phyloP scores from a whole-genome alignment of 345 rosid species.

The Moricandia moricandioides region DNA sequence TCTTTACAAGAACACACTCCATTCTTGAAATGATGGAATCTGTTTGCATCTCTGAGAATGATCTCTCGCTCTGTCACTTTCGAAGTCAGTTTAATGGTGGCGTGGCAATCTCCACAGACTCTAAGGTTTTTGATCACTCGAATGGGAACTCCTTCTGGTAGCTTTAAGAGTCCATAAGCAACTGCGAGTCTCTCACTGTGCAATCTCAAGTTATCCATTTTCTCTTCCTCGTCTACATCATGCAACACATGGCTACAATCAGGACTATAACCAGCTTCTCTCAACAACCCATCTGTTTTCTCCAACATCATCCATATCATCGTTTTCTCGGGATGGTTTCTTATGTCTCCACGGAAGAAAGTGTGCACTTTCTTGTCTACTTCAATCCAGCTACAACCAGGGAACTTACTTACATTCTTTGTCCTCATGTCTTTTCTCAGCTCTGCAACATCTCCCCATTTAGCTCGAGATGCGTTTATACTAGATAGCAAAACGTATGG shows the following conservation, averaged over 20 bases:
- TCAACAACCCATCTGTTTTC: conserved; percentile 51
- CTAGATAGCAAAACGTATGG: conserved; percentile 66
- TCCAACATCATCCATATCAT: conserved; percentile 53
- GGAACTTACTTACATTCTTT: conserved; percentile 55
- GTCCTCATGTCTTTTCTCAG: conserved; percentile 55
- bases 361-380: conserved; percentile 59
- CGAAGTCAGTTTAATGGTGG: conserved; percentile 71
- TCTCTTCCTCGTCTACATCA: conserved; percentile 87
- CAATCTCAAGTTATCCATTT: conserved; percentile 51
- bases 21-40: conserved; percentile 75
- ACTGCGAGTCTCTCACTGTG: conserved; percentile 80
- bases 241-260: conserved; percentile 73
- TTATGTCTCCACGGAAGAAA: conserved; percentile 60
- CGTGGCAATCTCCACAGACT: conserved; percentile 78
- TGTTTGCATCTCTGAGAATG: conserved; percentile 73
- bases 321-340: conserved; percentile 54
- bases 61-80: conserved; percentile 65
- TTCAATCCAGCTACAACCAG: conserved; percentile 86
- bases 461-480: conserved; percentile 64
- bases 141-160: conserved; percentile 63
- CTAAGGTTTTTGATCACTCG: conserved; percentile 83
- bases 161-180: conserved; percentile 75
- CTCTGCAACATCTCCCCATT: conserved; percentile 59
- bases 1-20: conserved; percentile 76
- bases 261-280: conserved; percentile 72